Evolutionary conservation across 176 grass and related monocot genomes (phyloP).

Genomic region (Rhipidocladum racemiflorum): DNA sequence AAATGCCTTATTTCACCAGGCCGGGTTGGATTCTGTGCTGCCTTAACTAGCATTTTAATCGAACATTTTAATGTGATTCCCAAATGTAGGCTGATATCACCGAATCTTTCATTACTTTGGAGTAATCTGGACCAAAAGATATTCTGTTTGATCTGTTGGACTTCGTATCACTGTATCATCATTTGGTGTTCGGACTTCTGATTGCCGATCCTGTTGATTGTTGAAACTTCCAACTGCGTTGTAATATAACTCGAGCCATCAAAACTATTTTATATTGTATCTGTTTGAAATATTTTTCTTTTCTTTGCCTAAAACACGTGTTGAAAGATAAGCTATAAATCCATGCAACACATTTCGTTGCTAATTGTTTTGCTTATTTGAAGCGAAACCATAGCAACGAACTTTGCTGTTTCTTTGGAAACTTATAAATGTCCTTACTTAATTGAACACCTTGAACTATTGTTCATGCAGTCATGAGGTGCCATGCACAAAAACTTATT

Average conservation of each 20-base stretch:
- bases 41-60: conserved; percentile 23
- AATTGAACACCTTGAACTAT: conserved; percentile 13
- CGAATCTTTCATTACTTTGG: neutral
- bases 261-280: conserved; percentile 8
- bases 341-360: neutral
- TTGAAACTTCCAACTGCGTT: conserved; percentile 8
- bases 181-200: neutral
- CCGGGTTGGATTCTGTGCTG: neutral
- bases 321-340: neutral
- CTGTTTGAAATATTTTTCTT: neutral
- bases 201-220: neutral
- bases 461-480: neutral
- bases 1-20: conserved; percentile 11
- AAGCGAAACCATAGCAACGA: neutral
- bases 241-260: conserved; percentile 14
- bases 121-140: neutral
- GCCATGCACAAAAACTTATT: neutral
- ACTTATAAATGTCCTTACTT: neutral
- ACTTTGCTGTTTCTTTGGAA: neutral
- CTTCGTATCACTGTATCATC: neutral
- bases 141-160: neutral
- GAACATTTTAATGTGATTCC: neutral
- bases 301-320: neutral
- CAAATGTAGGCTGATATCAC: neutral
- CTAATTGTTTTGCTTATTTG: neutral